Evolutionary conservation across 495 filamentous ascomycete species (phyloP), one percentile per base, ranked within the genome.

Genomic region (Podospora bellae-mahoneyi): DNA sequence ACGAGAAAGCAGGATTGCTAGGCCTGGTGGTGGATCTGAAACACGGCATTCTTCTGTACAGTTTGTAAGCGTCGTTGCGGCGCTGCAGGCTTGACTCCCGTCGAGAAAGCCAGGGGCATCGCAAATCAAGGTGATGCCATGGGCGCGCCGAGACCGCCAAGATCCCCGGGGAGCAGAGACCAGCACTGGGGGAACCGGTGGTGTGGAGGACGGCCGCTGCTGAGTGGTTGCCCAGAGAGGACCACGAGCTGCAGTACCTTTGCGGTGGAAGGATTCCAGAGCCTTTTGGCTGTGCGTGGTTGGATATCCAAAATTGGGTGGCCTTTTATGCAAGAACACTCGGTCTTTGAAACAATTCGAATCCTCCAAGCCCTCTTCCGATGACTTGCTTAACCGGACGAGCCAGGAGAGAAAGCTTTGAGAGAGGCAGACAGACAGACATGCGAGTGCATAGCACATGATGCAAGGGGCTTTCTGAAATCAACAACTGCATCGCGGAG

Each of bases 11-110:
- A 44, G 59, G 60, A 63, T 66, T 54, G 57, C n/a, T 19, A 26
- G 53, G 27, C 32, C 23, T 23, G 23, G 1, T 39, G 32, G 19
- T 39, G 61, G 59, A 70, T 54, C 64, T 70, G 68, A 70, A 67
- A 70, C 68, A 67, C 68, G 64, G 64, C 68, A 70, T 62, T 61
- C 30, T 48, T 48, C 4, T 27, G 59, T 16, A 39, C 30, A 19
- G 57, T 63, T 48, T 20, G 34, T 27, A 64, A 60, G 23, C 32
- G 13, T 60, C 20, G 60, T 18, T 70, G 68, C 60, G 68, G 68
- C 68, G 55, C 54, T 64, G 64, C 68, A 61, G 39, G 56, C 55
- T 58, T 26, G 55, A 26, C n/a, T 58, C 23, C 23, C 55, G 55
- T 61, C 23, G 5, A 32, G 28, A 23, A 23, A 20, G 28, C 60